Evolutionary conservation across 805 yeast genomes (phyloP), one percentile per base, ranked within the genome.

Genomic region (Lachancea fermentati): DNA sequence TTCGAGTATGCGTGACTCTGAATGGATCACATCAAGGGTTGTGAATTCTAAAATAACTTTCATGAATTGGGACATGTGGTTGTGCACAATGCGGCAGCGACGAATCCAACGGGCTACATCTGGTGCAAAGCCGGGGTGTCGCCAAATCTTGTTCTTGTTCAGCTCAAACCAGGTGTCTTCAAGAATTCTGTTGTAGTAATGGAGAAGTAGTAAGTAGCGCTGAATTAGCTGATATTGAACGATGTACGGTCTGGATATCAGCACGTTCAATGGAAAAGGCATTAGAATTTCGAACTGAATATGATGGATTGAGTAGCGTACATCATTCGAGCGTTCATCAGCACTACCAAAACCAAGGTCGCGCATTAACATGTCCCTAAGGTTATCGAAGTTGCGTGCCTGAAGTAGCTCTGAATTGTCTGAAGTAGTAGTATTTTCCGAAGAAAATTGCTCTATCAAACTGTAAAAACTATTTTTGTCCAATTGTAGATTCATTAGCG

Each of bases 191-290:
- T 77, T 78, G 5, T 84, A 68, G 52, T 76, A 78, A 45, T 79
- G 79, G n/a, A 86, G 55, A 24, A 78, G 71, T 30, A 81, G 60
- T 29, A 84, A 66, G 47, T 85, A 79, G 47, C 96, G 75, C 51
- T 85, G 86, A 34, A 88, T 65, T 26, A 86, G 66, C 57, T 91
- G 96, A 55, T 82, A 87, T 47, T 93, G 86, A 36, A 79, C 72
- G 13, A 86, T 66, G 18, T 81, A 77, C 12, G 87, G 81, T 40
- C 79, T 75, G 13, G 84, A 78, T 1, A 87, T 65, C 1, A 93
- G 69, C 18, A 91, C 67, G 52, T 87, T 87, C 36, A 87, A 62
- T 0, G 99, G 99, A 56, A 86, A 93, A 3, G 97, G 96, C 16
- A 89, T 60, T n/a, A 71, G 61, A 5, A 81, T 44, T 31, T 79